Percentiles rank a stretch among this genome's conserved stretches.
phyloP scores from a whole-genome alignment of 2,329 filamentous ascomycete species.

The Clarireedia monteithiana region DNA sequence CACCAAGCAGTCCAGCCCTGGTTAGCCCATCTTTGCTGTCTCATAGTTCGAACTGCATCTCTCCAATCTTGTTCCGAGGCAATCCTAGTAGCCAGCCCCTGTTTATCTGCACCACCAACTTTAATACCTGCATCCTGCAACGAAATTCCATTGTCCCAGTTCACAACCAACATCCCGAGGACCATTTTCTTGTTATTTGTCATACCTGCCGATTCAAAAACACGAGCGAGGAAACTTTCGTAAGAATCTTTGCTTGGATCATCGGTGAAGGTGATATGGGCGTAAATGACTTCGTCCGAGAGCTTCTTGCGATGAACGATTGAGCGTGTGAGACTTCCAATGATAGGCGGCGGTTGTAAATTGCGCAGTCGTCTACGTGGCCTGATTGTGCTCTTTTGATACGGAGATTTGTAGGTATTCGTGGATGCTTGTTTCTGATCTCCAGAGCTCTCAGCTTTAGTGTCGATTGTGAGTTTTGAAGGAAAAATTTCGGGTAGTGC shows the following conservation, averaged over 20 bases:
- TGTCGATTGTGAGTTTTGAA: too few species aligned
- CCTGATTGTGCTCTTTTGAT: not conserved
- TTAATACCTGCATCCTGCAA: not conserved
- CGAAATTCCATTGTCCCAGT: not conserved
- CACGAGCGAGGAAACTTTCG: not conserved
- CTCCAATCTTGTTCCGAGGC: not conserved
- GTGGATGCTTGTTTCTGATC: not conserved
- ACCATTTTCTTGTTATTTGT: not conserved
- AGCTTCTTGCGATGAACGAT: not conserved
- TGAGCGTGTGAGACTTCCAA: not conserved
- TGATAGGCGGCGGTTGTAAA: not conserved
- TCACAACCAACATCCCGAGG: not conserved
- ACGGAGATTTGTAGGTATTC: not conserved
- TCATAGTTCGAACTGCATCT: not conserved
- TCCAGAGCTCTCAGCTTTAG: too few species aligned
- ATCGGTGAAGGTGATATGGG: not conserved
- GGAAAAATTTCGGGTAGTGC: too few species aligned
- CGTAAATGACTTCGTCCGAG: not conserved
- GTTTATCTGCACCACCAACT: not conserved
- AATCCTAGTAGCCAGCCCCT: not conserved
- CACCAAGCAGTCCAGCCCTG: not conserved
- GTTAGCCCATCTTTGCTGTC: not conserved
- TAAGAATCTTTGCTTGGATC: not conserved
- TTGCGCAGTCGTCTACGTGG: not conserved
- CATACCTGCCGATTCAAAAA: not conserved